Conservation (phyloP, 805 yeast genomes). For the Candida silvatica region DNA sequence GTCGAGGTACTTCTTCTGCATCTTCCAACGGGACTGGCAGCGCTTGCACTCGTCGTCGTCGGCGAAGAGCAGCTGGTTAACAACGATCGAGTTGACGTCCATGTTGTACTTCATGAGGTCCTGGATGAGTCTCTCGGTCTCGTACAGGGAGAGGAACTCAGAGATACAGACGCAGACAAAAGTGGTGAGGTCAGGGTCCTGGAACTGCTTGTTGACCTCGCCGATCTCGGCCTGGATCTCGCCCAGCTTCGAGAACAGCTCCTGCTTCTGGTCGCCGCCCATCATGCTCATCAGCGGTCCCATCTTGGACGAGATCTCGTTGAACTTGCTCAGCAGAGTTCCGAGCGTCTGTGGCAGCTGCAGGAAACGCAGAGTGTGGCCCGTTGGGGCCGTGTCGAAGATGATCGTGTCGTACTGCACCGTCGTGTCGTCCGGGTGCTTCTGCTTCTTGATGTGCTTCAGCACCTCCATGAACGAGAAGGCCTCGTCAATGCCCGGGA, state of each 20-base stretch:
- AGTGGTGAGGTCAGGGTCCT: constrained; percentile 92
- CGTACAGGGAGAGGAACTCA: constrained; percentile 91
- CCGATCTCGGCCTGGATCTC: constrained; percentile 74
- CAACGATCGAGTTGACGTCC: constrained; percentile 95
- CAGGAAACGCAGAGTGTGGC: constrained; percentile 91
- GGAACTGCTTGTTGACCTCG: constrained; percentile 90
- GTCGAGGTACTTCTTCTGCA: constrained; percentile 91
- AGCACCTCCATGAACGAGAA: constrained; percentile 95
- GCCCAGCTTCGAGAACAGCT: constrained; percentile 68
- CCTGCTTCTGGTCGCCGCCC: constrained; percentile 52
- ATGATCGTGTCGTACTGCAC: constrained; percentile 75
- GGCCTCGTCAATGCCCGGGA: constrained; percentile 99
- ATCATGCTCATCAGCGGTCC: constrained; percentile 91
- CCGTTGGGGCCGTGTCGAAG: constrained; percentile 99
- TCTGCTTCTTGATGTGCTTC: constrained; percentile 85
- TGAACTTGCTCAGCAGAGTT: constrained; percentile 77
- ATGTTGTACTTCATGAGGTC: constrained; percentile 90
- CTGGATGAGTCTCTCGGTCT: constrained; percentile 96
- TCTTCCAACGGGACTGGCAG: constrained; percentile 87
- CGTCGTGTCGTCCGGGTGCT: constrained; percentile 19
- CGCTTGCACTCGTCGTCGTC: constrained; percentile 76
- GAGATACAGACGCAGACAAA: constrained; percentile 96
- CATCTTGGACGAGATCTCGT: constrained; percentile 74
- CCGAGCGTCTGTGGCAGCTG: constrained; percentile 92
- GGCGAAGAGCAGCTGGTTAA: constrained; percentile 90